Conservation (phyloP, 2,329 filamentous ascomycete species). For the Pseudonectria buxi region DNA sequence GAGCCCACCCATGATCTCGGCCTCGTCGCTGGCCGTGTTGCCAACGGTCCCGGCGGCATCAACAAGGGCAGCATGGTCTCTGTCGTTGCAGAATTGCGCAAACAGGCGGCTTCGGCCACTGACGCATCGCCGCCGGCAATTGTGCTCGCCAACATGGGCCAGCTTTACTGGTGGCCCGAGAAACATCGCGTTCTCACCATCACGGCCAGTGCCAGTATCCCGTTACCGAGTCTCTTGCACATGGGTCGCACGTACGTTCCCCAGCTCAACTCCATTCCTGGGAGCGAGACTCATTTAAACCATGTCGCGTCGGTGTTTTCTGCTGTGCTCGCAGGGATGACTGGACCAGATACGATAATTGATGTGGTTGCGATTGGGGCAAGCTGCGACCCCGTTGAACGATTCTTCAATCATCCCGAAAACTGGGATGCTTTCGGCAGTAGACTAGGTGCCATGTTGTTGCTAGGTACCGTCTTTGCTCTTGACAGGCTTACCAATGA, state of each 20-base stretch:
- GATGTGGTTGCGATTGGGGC: conserved; percentile 68
- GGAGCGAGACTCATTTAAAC: conserved; percentile 47
- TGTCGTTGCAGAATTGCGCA: conserved; percentile 44
- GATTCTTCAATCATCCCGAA: conserved; percentile 50
- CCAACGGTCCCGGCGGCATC: conserved; percentile 58
- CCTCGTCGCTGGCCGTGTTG: conserved; percentile 62
- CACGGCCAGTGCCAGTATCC: conserved; percentile 49
- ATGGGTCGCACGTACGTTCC: conserved; percentile 43
- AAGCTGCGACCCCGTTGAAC: conserved; percentile 50
- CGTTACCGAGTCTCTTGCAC: conserved; percentile 58
- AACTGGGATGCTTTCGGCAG: conserved; percentile 41
- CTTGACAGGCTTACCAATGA: conserved; percentile 33
- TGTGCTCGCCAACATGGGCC: conserved; percentile 70
- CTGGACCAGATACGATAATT: conserved; percentile 45
- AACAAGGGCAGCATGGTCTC: conserved; percentile 63
- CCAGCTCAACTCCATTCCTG: conserved; percentile 53
- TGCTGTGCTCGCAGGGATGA: conserved; percentile 46
- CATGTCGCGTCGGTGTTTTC: conserved; percentile 66
- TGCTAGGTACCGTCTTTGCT: conserved; percentile 42
- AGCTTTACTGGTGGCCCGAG: conserved; percentile 69
- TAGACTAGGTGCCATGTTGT: conserved; percentile 41
- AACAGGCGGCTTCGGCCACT: conserved; percentile 26
- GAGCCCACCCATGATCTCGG: conserved; percentile 67
- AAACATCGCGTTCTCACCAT: conserved; percentile 53
- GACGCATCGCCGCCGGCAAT: conserved; percentile 47